Evolutionary conservation across 2,329 filamentous ascomycete genomes (phyloP), one percentile per base, ranked within the genome.

Genomic region (Fusarium albidum): DNA sequence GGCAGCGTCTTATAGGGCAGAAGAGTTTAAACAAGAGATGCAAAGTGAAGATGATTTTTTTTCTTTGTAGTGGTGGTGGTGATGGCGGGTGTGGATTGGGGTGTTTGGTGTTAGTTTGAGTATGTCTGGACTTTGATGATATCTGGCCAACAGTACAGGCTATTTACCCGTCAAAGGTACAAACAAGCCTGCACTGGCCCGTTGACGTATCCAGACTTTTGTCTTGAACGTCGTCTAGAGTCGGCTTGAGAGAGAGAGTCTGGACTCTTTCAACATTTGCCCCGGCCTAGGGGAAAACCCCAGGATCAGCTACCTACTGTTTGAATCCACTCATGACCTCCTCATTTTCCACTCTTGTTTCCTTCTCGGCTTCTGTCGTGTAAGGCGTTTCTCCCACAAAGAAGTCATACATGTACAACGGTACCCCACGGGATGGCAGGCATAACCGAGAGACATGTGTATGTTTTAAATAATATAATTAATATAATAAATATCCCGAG

Each of bases 1-100:
- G 75, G 75, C 75, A 76, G 59, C 57, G 57, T 72, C 67, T 71
- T 55, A 77, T 75, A 76, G 74, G 74, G 64, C 55, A 47, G 55
- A 42, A 42, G 42, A 53, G 29, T 29, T 44, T 61, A 47, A 48
- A 33, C 26, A 37, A 27, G 25, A 33, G 25, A 28, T 35, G 29
- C 44, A 55, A 52, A 52, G 41, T 40, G 27, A 27, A 62, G 51
- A 62, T 49, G 34, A 47, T 49, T 55, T 39, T 46, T 21, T 17
- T 45, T 11, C 27, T 40, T 55, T 18, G 6, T 7, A 21, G 44
- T 49, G 56, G 50, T 61, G 60, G 60, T 55, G 15, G 6, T 7
- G 17, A 42, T 49, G 56, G 50, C 59, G 60, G 60, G 21, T 61
- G 60, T 58, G 57, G 6, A 59, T 17, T 54, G 11, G 29, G 10